phyloP scores from a whole-genome alignment of 2,329 filamentous ascomycete genomes.

The Capronia americana region DNA sequence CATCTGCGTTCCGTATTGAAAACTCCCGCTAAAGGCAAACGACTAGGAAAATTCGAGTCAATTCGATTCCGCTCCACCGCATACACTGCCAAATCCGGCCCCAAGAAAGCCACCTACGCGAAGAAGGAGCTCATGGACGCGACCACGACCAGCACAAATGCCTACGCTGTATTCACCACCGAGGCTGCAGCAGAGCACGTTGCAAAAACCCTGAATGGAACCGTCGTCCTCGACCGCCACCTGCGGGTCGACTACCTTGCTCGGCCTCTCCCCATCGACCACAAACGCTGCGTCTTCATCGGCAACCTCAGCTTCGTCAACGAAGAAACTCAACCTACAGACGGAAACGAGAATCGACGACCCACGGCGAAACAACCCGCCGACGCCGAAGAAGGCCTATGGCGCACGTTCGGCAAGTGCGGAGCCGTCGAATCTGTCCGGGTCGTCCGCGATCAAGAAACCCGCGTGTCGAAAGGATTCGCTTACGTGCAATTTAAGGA shows the following conservation, averaged over 20 bases:
- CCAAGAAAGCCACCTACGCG: slow-evolving; percentile 93
- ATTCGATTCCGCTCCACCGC: slow-evolving; percentile 93
- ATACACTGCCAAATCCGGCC: slow-evolving; percentile 76
- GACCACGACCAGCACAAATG: slow-evolving; percentile 91
- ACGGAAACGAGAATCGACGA: slow-evolving; percentile 74
- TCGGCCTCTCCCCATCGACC: slow-evolving; percentile 80
- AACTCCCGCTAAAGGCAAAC: slow-evolving; percentile 56
- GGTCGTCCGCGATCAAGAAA: slow-evolving; percentile 86
- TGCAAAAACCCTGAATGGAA: slow-evolving; percentile 79
- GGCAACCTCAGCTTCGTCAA: slow-evolving; percentile 97
- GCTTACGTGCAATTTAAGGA: slow-evolving; percentile 98
- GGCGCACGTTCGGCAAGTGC: slow-evolving; percentile 77
- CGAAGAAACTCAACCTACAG: slow-evolving; percentile 73
- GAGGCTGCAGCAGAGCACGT: slow-evolving; percentile 76
- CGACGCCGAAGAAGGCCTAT: slow-evolving; percentile 91
- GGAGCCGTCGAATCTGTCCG: slow-evolving; percentile 92
- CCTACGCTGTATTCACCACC: slow-evolving; percentile 88
- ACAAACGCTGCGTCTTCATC: slow-evolving; percentile 91
- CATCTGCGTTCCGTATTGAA: slow-evolving; percentile 79
- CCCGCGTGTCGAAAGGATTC: slow-evolving; percentile 93
- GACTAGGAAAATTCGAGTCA: slow-evolving; percentile 79
- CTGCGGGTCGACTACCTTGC: slow-evolving; percentile 89
- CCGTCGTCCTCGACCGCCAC: slow-evolving; percentile 81
- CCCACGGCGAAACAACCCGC: slow-evolving; percentile 73
- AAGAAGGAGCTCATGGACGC: slow-evolving; percentile 88